phyloP scores from a whole-genome alignment of 2,329 filamentous ascomycete genomes.

The Escovopsis sp. region DNA sequence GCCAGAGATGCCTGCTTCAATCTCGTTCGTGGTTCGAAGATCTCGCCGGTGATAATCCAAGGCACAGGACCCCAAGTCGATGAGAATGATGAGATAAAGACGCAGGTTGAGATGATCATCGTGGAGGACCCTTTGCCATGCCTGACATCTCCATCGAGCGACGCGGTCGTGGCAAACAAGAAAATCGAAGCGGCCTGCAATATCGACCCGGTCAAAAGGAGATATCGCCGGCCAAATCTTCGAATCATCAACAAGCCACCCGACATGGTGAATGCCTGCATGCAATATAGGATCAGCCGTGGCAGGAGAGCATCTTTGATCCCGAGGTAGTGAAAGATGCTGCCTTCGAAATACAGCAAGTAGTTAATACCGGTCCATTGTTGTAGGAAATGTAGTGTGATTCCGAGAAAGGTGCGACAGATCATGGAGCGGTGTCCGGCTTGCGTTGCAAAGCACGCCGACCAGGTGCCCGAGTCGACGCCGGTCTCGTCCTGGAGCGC shows the following conservation, averaged over 20 bases:
- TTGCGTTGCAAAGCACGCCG: slow-evolving; percentile 47
- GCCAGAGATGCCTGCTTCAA: slow-evolving; percentile 40
- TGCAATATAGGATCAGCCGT: slow-evolving; percentile 51
- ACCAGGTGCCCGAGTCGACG: slow-evolving; percentile 34
- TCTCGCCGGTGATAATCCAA: slow-evolving; percentile 54
- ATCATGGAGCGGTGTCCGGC: slow-evolving; percentile 38
- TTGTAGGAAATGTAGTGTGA: slow-evolving; percentile 50
- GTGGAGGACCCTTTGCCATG: slow-evolving; percentile 29
- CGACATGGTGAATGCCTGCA: slow-evolving; percentile 55
- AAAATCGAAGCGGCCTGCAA: slow-evolving; percentile 55
- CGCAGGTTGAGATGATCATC: slow-evolving; percentile 58
- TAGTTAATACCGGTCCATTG: slow-evolving; percentile 50
- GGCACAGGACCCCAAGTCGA: slow-evolving; percentile 54
- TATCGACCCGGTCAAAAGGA: slow-evolving; percentile 48
- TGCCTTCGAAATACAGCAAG: slow-evolving; percentile 52
- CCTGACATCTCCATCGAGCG: slow-evolving; percentile 18
- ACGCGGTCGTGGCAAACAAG: slow-evolving; percentile 36
- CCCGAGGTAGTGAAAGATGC: slow-evolving; percentile 52
- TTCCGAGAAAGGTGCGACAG: slow-evolving; percentile 50
- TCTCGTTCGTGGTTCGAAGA: slow-evolving; percentile 43
- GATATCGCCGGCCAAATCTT: slow-evolving; percentile 51
- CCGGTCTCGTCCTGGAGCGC: slow-evolving; percentile 29
- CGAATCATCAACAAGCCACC: slow-evolving; percentile 55
- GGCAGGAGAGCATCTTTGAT: slow-evolving; percentile 51
- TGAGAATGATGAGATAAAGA: slow-evolving; percentile 63